Evolutionary conservation across 176 grass and related monocot species (phyloP).

Genomic region (Oryza longistaminata): DNA sequence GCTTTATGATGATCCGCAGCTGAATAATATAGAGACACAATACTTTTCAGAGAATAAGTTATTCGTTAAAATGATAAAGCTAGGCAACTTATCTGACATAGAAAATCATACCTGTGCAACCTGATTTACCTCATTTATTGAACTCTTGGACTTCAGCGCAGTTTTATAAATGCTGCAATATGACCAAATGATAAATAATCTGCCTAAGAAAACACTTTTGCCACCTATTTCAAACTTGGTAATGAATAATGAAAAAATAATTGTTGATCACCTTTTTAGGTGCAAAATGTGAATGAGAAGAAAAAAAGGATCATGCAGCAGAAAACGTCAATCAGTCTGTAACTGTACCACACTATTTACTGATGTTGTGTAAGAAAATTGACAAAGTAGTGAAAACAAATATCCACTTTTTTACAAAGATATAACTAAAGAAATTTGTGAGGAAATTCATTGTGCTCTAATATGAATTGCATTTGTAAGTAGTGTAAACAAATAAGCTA

Average conservation of each 20-base stretch:
- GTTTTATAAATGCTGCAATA: constrained; percentile 84
- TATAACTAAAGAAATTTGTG: not conserved
- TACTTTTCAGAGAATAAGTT: constrained; percentile 24
- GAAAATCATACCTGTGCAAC: constrained; percentile 78
- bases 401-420: not conserved
- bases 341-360: not conserved
- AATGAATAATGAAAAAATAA: not conserved
- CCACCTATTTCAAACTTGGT: constrained; percentile 21
- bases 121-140: constrained; percentile 83
- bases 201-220: constrained; percentile 8
- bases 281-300: constrained; percentile 30
- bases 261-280: not conserved
- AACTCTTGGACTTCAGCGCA: constrained; percentile 65
- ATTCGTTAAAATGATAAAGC: constrained; percentile 24
- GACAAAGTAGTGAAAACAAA: not conserved
- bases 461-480: constrained; percentile 10
- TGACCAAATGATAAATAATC: constrained; percentile 41
- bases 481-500: constrained; percentile 20
- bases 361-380: not conserved
- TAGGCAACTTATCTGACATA: constrained; percentile 16
- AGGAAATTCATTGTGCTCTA: not conserved
- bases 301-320: constrained; percentile 3
- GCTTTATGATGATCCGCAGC: constrained; percentile 91
- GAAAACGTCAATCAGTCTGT: not conserved
- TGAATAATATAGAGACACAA: constrained; percentile 26